Base-by-base conservation (phyloP, 1,139 yeast genomes). In the Pichia terricola region DNA sequence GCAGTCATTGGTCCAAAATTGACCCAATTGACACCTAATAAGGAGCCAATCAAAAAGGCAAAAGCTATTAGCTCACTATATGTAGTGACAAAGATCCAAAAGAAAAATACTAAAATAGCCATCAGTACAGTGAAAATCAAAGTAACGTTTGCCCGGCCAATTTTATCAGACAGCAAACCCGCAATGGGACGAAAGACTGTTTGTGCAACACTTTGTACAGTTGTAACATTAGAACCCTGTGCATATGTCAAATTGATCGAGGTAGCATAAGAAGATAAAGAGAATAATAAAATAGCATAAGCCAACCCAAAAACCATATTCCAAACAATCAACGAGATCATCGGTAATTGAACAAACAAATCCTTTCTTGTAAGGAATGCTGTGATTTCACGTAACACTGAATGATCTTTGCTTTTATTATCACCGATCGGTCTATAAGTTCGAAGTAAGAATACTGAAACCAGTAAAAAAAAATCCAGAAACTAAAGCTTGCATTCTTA, bases 21-120 rank as follows among this genome's bases (percentile, higher is more conserved):
- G 9, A 79, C 75, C 54, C 80, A 74, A 11, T 80, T 82, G n/a
- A 80, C 73, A 38, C 88, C 89, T 44, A 78, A 63, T 10, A 72
- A 60, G 4, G 68, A 55, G 0, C 89, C 89, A 27, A 71, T 56
- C n/a, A 77, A 47, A 3, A 76, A 61, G 1, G 74, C 66, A 56
- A 79, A 77, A 2, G 70, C 77, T 28, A 80, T 57, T 43, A 81
- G 57, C n/a, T 75, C 58, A 0, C 67, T 69, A 53, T 70, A 79
- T 0, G 74, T 63, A 9, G 64, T 64, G 1, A 80, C 76, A 49
- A 77, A 72, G 26, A 77, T 66, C 86, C 86, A 79, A 52, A 63
- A 71, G 5, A 58, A 45, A n/a, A 57, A 47, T 1, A 48, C 34
- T 2, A 61, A 30, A 1, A 61, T 44, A 2, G 54, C 52, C 28